phyloP scores from a whole-genome alignment of 2,329 filamentous ascomycete species.

The Cadophora sp. region DNA sequence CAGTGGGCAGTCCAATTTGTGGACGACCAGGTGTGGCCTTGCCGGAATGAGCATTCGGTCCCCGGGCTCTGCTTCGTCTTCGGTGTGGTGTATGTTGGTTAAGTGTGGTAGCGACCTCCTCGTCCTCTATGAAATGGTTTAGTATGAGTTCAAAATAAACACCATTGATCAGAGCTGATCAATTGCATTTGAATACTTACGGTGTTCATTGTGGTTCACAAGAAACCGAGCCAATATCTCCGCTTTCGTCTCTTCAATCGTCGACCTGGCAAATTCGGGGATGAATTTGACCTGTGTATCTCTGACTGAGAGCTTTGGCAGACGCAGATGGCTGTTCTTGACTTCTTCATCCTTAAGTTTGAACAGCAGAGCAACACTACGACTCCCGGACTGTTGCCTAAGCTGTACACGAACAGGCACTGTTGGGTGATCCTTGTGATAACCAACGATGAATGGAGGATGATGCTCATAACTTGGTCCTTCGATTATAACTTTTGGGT shows the following conservation, averaged over 20 bases:
- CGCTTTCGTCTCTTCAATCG: constrained; percentile 4
- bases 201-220: too few species aligned
- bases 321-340: neutral
- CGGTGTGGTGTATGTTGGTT: neutral
- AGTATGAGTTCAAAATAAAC: neutral
- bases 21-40: neutral
- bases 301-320: neutral
- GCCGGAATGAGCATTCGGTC: neutral
- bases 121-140: neutral
- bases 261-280: constrained; percentile 3
- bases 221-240: constrained; percentile 6
- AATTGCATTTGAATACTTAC: neutral
- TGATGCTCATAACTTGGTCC: neutral
- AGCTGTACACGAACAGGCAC: constrained; percentile 11
- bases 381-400: neutral
- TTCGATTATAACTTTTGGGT: neutral
- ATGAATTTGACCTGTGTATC: neutral
- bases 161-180: neutral
- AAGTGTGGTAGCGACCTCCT: neutral
- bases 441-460: constrained; percentile 2
- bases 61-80: neutral
- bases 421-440: neutral
- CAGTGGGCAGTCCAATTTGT: neutral
- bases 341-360: neutral
- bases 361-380: neutral